Evolutionary conservation across 495 filamentous ascomycete genomes (phyloP).

Genomic region (Aspergillus sclerotiicarbonarius): DNA sequence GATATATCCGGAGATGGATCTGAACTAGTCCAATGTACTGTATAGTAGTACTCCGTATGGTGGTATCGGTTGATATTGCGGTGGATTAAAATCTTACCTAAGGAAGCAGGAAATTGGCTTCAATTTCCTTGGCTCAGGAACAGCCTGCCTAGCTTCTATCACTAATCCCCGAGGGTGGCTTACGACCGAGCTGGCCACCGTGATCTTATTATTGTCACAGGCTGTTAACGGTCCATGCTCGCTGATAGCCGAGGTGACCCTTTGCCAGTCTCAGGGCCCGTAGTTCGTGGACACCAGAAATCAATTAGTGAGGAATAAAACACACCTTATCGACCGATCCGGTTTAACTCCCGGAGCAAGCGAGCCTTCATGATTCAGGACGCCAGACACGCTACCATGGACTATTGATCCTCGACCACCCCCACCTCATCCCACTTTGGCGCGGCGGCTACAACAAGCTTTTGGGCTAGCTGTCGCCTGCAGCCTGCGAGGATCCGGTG

Average conservation of each 20-base stretch:
- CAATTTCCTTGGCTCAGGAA: no score
- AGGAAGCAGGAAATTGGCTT: no score
- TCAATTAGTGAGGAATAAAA: neutral
- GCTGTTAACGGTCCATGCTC: neutral
- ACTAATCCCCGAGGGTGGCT: neutral
- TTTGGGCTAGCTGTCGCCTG: neutral
- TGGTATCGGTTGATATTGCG: no score
- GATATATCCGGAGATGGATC: no score
- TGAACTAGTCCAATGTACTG: no score
- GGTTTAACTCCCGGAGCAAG: neutral
- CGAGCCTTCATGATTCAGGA: neutral
- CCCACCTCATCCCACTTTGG: neutral
- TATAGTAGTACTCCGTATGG: no score
- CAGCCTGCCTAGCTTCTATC: neutral
- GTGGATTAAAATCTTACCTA: no score
- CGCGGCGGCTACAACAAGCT: neutral
- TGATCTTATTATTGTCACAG: slow-evolving; percentile 3
- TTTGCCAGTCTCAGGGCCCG: neutral
- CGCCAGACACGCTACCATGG: neutral
- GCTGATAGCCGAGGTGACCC: slow-evolving; percentile 9
- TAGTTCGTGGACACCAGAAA: neutral
- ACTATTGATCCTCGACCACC: neutral
- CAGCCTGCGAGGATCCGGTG: no score
- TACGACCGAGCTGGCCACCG: no score
- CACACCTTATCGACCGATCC: neutral